Base-by-base conservation (phyloP, 169 alveolate genomes). In the Plasmodium vinckei region DNA sequence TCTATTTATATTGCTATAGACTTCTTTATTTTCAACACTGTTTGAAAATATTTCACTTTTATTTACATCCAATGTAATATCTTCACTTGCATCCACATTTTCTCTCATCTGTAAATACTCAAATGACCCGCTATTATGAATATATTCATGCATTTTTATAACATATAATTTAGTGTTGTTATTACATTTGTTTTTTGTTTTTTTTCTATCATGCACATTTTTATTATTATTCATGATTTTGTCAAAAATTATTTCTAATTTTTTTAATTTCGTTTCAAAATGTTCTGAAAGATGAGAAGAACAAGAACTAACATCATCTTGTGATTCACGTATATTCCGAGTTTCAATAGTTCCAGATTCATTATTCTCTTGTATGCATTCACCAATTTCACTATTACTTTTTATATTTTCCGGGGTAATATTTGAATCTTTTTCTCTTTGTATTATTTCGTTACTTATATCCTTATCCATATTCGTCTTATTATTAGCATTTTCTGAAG, bases 101-200 rank as follows among this genome's bases (percentile, higher is more conserved):
- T 64, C 65, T 44, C 65, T 64, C 59, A 49, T 61, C 77, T 63
- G 49, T 69, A 77, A 77, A 77, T 63, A 77, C 7, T 64, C 57
- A 77, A 77, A 77, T 25, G 88, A 77, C 7, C 68, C 47, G 57
- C 46, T 77, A 77, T 77, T 19, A 27, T 77, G 88, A 9, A 21
- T 63, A 77, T 77, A 77, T 54, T 39, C 88, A 27, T 6, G 25
- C 5, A 77, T 73, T 23, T 3, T 9, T 63, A 77, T 63, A 63
- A 57, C 49, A 21, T 64, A 77, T n/a, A 39, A 39, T n/a, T 63
- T 61, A 12, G 44, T 25, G 25, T 44, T 13, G 17, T 63, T 23
- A 19, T 25, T 51, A n/a, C 57, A 63, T 1, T 3, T 5, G 1
- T 3, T 33, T 42, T 0, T 7, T 21, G 25, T 56, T 2, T 77